phyloP scores from a whole-genome alignment of 2,329 filamentous ascomycete genomes.

The Elsinoe perseae region DNA sequence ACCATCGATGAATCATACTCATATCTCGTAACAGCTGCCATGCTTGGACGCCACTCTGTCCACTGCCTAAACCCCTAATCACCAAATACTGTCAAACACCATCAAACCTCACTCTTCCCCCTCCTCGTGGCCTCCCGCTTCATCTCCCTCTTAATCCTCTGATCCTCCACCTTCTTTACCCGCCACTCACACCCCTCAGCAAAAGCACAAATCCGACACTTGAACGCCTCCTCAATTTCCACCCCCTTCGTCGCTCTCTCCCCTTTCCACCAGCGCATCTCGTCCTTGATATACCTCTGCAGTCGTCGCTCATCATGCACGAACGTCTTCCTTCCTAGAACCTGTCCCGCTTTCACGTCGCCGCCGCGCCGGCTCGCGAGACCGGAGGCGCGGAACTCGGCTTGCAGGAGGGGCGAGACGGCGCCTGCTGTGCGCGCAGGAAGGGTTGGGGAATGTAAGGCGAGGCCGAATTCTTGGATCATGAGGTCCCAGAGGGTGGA shows the following conservation, averaged over 20 bases:
- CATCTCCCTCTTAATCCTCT: slow-evolving; percentile 25
- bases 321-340: slow-evolving; percentile 53
- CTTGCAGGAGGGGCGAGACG: slow-evolving; percentile 50
- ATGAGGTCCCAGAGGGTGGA: slow-evolving; percentile 54
- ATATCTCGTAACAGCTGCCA: no score
- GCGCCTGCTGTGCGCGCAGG: slow-evolving; percentile 24
- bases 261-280: slow-evolving; percentile 85
- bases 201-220: slow-evolving; percentile 81
- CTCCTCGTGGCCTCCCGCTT: slow-evolving; percentile 10
- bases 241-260: slow-evolving; percentile 66
- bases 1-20: no score
- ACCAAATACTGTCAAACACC: no score
- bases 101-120: slow-evolving; percentile 19
- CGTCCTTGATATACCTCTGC: slow-evolving; percentile 57
- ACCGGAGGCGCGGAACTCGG: slow-evolving; percentile 45
- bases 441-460: slow-evolving; percentile 42
- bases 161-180: slow-evolving; percentile 57
- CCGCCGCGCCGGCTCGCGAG: slow-evolving; percentile 31
- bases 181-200: slow-evolving; percentile 72
- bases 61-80: no score
- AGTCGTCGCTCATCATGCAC: slow-evolving; percentile 58
- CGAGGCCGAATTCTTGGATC: slow-evolving; percentile 49
- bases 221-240: slow-evolving; percentile 75
- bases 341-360: slow-evolving; percentile 27
- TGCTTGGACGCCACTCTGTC: no score